Base-by-base conservation (phyloP, 2,329 filamentous ascomycete species). In the Penicillium thymicola region DNA sequence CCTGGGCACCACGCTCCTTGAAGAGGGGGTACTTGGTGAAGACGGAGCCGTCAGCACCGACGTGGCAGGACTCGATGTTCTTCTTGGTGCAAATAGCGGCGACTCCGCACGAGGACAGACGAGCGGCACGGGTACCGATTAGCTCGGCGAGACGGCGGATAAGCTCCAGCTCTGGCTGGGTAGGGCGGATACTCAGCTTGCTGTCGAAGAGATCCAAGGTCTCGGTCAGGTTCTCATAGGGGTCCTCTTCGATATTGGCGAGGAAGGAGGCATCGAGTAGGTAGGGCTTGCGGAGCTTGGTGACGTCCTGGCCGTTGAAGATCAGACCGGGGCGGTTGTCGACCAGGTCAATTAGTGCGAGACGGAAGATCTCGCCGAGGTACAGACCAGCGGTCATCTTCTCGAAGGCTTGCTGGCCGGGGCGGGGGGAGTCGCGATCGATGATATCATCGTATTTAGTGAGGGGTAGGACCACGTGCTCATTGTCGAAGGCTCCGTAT, bases 11-110 rank as follows among this genome's bases (percentile, higher is more conserved):
- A 53, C 94, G 89, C 56, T 87, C 85, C 82, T 97, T 97, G 85
- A 99, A 99, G 78, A 96, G 89, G 13, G 94, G 94, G 78, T 99
- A 99, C 76, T 97, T 97, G 83, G 96, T 97, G 81, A 99, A 99
- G 53, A 99, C 93, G 18, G 90, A 96, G 37, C 94, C 94, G 72
- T 99, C 94, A 50, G 94, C 94, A 67, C 94, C 94, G 41, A 99
- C 94, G 75, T 97, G 94, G 79, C 90, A 96, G 37, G 84, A 83
- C 70, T 89, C 78, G 76, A 92, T 93, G 65, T 85, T 84, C 84
- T 97, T 97, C 87, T 97, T 97, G 79, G 88, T 95, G 83, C 89
- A 92, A 70, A 99, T 97, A 57, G 93, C 94, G 13, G 93, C 92
- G 53, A 99, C 90, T 77, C 94, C 94, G 70, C 94, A 97, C 27